phyloP scores from a whole-genome alignment of 2,329 filamentous ascomycete species.

The Amauroascus verrucosus region DNA sequence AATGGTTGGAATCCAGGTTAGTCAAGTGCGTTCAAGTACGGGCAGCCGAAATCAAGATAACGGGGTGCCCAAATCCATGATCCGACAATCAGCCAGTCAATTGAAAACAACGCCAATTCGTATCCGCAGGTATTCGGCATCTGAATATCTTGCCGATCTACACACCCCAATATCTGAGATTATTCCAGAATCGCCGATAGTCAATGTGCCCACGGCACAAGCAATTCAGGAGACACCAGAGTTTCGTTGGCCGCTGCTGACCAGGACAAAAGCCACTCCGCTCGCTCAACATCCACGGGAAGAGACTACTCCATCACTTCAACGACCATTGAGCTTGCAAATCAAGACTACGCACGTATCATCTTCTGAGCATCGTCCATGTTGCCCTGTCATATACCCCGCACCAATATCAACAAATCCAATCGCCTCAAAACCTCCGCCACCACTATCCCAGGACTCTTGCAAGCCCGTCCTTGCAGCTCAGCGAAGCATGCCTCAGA shows the following conservation, averaged over 20 bases:
- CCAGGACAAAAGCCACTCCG: not conserved
- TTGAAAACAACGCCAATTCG: not conserved
- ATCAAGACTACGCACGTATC: not conserved
- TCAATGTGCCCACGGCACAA: not conserved
- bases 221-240: not conserved
- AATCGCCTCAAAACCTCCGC: not conserved
- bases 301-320: not conserved
- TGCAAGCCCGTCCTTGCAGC: conserved; percentile 10
- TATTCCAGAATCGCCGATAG: not conserved
- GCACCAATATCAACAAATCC: not conserved
- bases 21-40: not conserved
- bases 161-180: not conserved
- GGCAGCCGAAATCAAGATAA: not conserved
- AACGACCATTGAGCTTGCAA: conserved; percentile 7
- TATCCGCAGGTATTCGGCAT: conserved; percentile 12
- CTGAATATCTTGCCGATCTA: not conserved
- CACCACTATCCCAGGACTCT: not conserved
- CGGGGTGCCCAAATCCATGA: not conserved
- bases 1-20: not conserved
- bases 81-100: not conserved
- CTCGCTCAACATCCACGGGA: not conserved
- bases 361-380: not conserved
- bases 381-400: too few relatives aligned
- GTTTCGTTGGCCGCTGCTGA: not conserved
- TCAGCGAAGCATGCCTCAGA: conserved; percentile 19